Evolutionary conservation across 2,329 filamentous ascomycete genomes (phyloP), one percentile per base, ranked within the genome.

Genomic region (Arthrobotrys iridis): DNA sequence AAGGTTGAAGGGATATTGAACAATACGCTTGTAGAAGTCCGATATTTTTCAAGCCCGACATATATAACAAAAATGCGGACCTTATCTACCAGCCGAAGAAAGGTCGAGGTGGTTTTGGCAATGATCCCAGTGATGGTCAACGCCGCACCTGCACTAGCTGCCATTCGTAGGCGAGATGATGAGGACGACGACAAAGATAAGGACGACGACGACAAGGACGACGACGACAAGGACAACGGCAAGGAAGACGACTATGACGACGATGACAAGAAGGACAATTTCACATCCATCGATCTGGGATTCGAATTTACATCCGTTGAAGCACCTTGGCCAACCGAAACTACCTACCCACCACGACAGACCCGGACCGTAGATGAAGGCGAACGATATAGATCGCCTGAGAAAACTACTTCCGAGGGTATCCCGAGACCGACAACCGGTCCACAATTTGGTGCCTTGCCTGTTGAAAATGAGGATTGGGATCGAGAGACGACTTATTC

Each of bases 231-330:
- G 24, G 65, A 70, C n/a, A 35, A 70, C 1, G 57, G 46, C 33
- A 28, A 62, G 11, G 20, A 62, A 7, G 13, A 40, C 11, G 46
- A 22, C 13, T 22, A 45, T 13, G n/a, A n/a, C n/a, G n/a, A n/a
- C n/a, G n/a, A n/a, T n/a, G n/a, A n/a, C 4, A 18, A 63, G 0
- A 48, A 35, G 40, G 8, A 41, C 18, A 60, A 28, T 18, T 60
- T 35, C 28, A 43, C 45, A 52, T 41, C 60, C 1, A 43, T 62
- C 43, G 65, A 70, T 20, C 26, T 70, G 22, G 65, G 65, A n/a
- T 70, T 70, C 52, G 45, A 60, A n/a, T 62, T 52, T 5, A 70
- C 65, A 52, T 62, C 65, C 0, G 24, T 40, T 2, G 52, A 68
- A n/a, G 22, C 5, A 43, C 6, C 45, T 8, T 43, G 10, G 10